Evolutionary conservation across 768 basidiomycete species (phyloP), one percentile per base, ranked within the genome.

Genomic region (Krasilnikovozyma curviuscula): DNA sequence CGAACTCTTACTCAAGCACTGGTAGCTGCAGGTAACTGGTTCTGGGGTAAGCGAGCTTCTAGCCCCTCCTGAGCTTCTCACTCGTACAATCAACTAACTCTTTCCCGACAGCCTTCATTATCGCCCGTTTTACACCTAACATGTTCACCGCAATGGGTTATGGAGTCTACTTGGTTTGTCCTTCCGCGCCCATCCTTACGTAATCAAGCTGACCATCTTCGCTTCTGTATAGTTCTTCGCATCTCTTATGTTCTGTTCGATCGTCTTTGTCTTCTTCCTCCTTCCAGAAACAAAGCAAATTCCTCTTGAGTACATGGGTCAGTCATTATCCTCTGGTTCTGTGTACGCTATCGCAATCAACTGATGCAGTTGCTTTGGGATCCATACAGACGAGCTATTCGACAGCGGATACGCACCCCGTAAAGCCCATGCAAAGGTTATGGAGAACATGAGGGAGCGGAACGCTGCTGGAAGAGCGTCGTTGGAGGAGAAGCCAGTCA

Each of bases 91-190:
- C n/a, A n/a, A n/a, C n/a, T n/a, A n/a, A n/a, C n/a, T n/a, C n/a
- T n/a, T n/a, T n/a, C n/a, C n/a, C n/a, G n/a, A n/a, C n/a, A n/a
- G n/a, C n/a, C 23, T 53, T 53, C 30, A n/a, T 40, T 4, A 48
- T 53, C 41, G 44, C 51, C 14, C 16, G 51, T 25, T 34, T 40
- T 9, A 53, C 51, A 1, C 51, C 51, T 25, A 35, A 53, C 19
- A 53, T 53, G 51, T 53, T 53, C 33, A 14, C 28, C 19, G 34
- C 27, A 10, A 53, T 53, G 51, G 40, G 33, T 3, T 53, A 48
- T 42, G 51, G 51, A n/a, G 51, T 53, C 16, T 53, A 46, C 39
- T n/a, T 53, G n/a, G n/a, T n/a, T n/a, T n/a, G n/a, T n/a, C n/a
- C n/a, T n/a, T n/a, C n/a, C n/a, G n/a, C n/a, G n/a, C n/a, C n/a